Percentiles rank a stretch among this genome's conserved stretches.
Conservation (phyloP, 768 basidiomycete species). For the Mycena galericulata region DNA sequence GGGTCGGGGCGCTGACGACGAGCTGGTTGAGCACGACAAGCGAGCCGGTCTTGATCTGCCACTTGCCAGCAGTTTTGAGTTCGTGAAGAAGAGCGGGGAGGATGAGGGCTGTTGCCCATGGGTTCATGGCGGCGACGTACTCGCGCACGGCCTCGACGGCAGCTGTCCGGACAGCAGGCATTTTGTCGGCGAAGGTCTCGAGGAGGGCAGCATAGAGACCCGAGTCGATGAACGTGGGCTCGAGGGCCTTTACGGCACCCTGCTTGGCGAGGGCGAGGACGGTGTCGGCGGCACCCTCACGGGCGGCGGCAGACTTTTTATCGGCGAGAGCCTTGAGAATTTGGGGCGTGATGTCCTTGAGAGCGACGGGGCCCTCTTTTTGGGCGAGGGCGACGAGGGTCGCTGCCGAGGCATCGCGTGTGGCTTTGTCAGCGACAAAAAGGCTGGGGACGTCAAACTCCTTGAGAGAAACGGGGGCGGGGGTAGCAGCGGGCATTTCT, state of each 20-base stretch:
- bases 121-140: slow-evolving; percentile 84
- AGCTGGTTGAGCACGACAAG: slow-evolving; percentile 88
- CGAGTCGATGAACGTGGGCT: slow-evolving; percentile 89
- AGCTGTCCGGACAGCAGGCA: slow-evolving; percentile 86
- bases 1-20: slow-evolving; percentile 82
- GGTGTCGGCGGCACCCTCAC: slow-evolving; percentile 88
- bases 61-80: slow-evolving; percentile 96
- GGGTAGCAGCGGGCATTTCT: slow-evolving; percentile 85
- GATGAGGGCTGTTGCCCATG: slow-evolving; percentile 86
- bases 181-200: slow-evolving; percentile 96
- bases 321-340: slow-evolving; percentile 88
- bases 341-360: slow-evolving; percentile 81
- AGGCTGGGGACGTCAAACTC: slow-evolving; percentile 81
- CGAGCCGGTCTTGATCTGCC: slow-evolving; percentile 95
- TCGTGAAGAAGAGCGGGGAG: slow-evolving; percentile 92
- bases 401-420: slow-evolving; percentile 78
- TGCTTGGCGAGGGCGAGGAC: slow-evolving; percentile 73
- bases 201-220: slow-evolving; percentile 89
- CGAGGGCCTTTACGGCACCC: slow-evolving; percentile 84
- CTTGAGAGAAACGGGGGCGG: slow-evolving; percentile 61
- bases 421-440: slow-evolving; percentile 87
- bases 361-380: slow-evolving; percentile 86
- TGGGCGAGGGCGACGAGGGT: slow-evolving; percentile 79
- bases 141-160: slow-evolving; percentile 86
- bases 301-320: slow-evolving; percentile 94